A percentile compares a stretch with the other conserved stretches of the same genome.
These are phyloP conservation scores for Fagus sylvatica DNA, from an alignment of 306 rosid genomes.

Conservation along the genomic window DNA sequence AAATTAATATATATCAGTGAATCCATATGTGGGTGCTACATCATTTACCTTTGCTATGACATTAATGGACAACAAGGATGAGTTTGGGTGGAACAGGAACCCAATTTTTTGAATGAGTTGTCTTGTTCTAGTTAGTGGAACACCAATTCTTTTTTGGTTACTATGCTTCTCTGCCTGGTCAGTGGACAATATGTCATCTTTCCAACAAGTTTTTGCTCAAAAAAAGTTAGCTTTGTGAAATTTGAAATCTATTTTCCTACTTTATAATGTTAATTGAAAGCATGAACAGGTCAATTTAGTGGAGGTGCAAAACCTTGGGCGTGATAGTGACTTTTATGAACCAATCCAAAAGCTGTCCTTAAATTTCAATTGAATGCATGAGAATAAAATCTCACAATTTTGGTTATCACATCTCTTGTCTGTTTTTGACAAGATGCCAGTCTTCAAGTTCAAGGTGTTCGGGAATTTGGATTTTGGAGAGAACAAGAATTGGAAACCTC, in stretches of 20 bases:
- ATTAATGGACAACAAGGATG: background rate
- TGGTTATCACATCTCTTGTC: too few species aligned
- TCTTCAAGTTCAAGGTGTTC: too few species aligned
- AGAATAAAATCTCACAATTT: too few species aligned
- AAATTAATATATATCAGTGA: background rate
- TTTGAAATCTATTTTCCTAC: background rate
- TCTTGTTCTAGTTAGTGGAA: slow-evolving; percentile 8
- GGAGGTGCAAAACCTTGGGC: too few species aligned
- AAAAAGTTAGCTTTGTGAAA: background rate
- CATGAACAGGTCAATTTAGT: background rate
- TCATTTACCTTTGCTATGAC: background rate
- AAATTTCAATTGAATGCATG: too few species aligned
- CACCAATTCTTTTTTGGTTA: background rate
- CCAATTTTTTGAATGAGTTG: background rate
- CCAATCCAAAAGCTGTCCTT: too few species aligned
- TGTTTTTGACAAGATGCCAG: too few species aligned
- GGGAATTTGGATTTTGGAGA: too few species aligned
- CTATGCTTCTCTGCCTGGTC: background rate
- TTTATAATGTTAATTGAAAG: background rate
- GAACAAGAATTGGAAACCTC: too few species aligned
- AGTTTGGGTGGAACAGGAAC: slow-evolving; percentile 14
- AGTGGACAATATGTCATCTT: slow-evolving; percentile 31
- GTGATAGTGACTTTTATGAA: too few species aligned
- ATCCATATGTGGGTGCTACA: background rate
- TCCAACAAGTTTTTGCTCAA: background rate